Conservation (phyloP, 2,329 filamentous ascomycete species). For the Thielaviopsis cerberus region DNA sequence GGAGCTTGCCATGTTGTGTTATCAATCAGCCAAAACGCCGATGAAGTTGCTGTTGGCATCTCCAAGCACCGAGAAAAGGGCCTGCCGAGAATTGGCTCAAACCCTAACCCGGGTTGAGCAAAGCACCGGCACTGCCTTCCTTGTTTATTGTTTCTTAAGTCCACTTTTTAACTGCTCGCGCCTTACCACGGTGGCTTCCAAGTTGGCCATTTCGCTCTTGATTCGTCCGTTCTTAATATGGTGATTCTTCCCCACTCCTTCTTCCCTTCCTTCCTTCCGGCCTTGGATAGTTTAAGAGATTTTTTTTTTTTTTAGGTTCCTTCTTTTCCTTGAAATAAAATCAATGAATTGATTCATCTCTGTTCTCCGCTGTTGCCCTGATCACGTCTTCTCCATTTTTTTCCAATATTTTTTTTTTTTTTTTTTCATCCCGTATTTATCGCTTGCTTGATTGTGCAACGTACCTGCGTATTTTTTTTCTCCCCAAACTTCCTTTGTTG, state of each 20-base stretch:
- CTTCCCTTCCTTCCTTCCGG: not conserved
- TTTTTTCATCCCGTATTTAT: constrained; percentile 11
- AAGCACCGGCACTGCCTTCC: not conserved
- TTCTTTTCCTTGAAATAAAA: too few relatives aligned
- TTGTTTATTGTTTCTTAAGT: not conserved
- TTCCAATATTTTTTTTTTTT: not conserved
- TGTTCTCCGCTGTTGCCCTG: not conserved
- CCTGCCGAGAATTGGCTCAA: not conserved
- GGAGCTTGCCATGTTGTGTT: too few relatives aligned
- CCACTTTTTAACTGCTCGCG: not conserved
- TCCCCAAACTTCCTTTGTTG: constrained; percentile 15
- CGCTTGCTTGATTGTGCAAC: not conserved
- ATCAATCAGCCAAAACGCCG: too few relatives aligned
- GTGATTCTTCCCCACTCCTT: not conserved
- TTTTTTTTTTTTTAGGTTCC: not conserved
- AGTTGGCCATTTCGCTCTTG: not conserved
- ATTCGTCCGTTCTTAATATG: not conserved
- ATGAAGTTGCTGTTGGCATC: too few relatives aligned
- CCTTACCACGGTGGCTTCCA: too few relatives aligned
- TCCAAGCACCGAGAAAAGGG: not conserved
- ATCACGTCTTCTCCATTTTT: constrained; percentile 1
- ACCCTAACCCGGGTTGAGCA: not conserved
- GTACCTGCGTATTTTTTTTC: constrained; percentile 16
- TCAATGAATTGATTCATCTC: not conserved
- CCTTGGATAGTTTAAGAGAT: not conserved